Base-by-base conservation (phyloP, 2,329 filamentous ascomycete genomes). In the Pleomassaria siparia region DNA sequence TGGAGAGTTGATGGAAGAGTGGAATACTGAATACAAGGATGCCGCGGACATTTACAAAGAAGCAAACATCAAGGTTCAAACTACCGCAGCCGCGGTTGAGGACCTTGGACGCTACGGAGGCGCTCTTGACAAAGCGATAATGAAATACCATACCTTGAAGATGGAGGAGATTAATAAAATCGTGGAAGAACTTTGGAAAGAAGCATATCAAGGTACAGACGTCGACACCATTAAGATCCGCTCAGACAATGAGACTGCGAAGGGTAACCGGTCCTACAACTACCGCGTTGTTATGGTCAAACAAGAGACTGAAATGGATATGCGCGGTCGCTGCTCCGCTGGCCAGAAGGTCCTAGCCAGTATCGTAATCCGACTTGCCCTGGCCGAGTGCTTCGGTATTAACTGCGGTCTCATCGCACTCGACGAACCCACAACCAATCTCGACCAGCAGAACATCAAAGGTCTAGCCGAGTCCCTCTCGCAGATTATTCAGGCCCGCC, bases 131-230 rank as follows among this genome's bases (percentile, higher is more conserved):
- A 90, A 94, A 65, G 95, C 94, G 39, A 95, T 99, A 64, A 96
- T 99, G 89, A 89, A 89, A 63, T 99, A 92, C 66, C 94, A 99
- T 74, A 82, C 86, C 24, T 76, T 96, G 66, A 99, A 99, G 77
- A 99, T 99, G 94, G 89, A 94, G 59, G 91, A 99, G 70, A 92
- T 99, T 70, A 99, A 99, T 72, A 82, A 85, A 47, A 96, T 96
- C 69, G 87, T 95, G 42, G 89, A 88, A 55, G 94, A 99, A 70
- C 81, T 99, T n/a, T 99, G 94, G 94, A 89, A 89, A 72, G 88
- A 86, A 64, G 96, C 94, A 1, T 99, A 99, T 73, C 89, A 95
- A 67, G 94, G 94, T 55, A 97, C 92, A 0, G 94, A 99, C 65
- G 91, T 99, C 46, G 94, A 99, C 75, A 94, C 89, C 1, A 96